Percentiles rank a stretch among this genome's conserved stretches.
phyloP scores from a whole-genome alignment of 768 basidiomycete species.

The Leccinum subtestaceum region DNA sequence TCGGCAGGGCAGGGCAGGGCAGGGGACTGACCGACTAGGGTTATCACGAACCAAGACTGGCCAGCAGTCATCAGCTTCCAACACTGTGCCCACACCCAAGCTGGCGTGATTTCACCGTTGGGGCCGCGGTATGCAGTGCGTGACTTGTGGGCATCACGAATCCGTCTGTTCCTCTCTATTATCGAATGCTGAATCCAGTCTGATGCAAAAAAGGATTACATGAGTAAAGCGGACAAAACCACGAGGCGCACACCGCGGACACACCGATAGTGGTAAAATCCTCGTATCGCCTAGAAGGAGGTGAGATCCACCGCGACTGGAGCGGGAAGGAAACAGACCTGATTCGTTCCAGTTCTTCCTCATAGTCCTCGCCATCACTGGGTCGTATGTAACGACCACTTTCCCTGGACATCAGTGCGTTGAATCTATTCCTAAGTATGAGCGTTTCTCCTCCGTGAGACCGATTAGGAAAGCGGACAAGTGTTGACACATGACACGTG shows the following conservation, averaged over 20 bases:
- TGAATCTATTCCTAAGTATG: background rate
- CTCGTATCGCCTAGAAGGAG: conserved; percentile 71
- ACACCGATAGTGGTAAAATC: conserved; percentile 93
- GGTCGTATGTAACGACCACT: conserved; percentile 25
- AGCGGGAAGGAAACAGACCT: conserved; percentile 38
- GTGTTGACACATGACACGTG: conserved; percentile 25
- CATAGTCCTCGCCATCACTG: conserved; percentile 41
- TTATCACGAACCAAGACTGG: conserved; percentile 91
- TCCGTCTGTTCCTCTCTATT: conserved; percentile 77
- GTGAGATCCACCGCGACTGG: conserved; percentile 12
- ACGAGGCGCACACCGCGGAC: conserved; percentile 21
- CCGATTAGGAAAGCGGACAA: background rate
- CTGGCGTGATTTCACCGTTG: conserved; percentile 47
- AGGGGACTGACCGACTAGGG: conserved; percentile 74
- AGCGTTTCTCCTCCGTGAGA: background rate
- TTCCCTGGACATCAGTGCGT: conserved; percentile 21
- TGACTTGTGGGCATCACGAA: conserved; percentile 47
- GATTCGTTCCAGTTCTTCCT: conserved; percentile 67
- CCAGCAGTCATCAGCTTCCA: conserved; percentile 62
- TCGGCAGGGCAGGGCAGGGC: background rate
- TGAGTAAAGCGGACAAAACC: conserved; percentile 12
- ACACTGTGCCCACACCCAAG: conserved; percentile 62
- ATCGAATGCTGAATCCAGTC: conserved; percentile 98
- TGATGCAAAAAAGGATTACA: conserved; percentile 30
- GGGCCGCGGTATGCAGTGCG: conserved; percentile 48